These are phyloP conservation scores for Ceratobasidium sp. DNA, from an alignment of 1,284 basidiomycete genomes.

Conservation along the genomic window DNA sequence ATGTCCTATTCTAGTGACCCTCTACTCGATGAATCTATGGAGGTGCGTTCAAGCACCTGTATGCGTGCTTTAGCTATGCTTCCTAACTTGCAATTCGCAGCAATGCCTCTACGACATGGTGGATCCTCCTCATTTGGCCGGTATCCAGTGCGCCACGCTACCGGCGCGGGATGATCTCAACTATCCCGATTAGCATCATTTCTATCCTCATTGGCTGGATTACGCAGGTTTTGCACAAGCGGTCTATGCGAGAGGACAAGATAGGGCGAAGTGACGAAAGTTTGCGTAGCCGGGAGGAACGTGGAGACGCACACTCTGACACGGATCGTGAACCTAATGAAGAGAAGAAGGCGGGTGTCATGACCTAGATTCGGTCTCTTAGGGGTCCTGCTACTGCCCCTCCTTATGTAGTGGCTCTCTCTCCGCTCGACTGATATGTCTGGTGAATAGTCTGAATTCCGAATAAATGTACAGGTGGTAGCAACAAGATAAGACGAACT, in stretches of 20 bases:
- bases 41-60: conserved; percentile 6
- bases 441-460: no score
- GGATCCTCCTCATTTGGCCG: conserved; percentile 38
- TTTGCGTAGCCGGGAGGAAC: background rate
- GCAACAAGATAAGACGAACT: no score
- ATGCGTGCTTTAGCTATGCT: background rate
- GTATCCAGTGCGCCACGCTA: conserved; percentile 42
- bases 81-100: background rate
- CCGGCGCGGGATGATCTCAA: conserved; percentile 40
- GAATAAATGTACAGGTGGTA: no score
- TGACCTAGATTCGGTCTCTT: no score
- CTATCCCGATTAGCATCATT: conserved; percentile 38
- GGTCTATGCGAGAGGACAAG: background rate
- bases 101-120: conserved; percentile 30
- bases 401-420: no score
- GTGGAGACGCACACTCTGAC: background rate
- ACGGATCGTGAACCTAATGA: background rate
- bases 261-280: background rate
- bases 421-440: no score
- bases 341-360: background rate
- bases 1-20: background rate
- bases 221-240: conserved; percentile 10
- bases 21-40: conserved; percentile 44
- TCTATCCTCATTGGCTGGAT: conserved; percentile 31
- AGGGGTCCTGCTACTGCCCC: no score